These are phyloP conservation scores for Carex arenaria DNA, from an alignment of 202 grass and related monocot genomes.

Conservation along the genomic window DNA sequence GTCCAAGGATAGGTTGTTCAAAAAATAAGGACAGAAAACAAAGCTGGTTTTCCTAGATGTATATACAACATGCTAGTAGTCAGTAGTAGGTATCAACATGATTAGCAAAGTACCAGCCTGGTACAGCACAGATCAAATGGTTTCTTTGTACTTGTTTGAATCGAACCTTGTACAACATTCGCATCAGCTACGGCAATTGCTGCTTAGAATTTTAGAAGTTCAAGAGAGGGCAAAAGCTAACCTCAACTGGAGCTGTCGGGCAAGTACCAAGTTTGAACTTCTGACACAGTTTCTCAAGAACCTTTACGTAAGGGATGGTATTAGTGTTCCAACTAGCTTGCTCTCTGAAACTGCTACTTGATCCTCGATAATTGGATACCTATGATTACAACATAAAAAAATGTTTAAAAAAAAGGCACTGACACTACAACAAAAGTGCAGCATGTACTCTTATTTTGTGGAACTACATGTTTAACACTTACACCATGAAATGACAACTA, in stretches of 20 bases:
- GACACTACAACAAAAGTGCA: not conserved
- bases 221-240: conserved; percentile 30
- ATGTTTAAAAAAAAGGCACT: not conserved
- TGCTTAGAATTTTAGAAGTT: not conserved
- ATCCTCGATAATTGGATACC: conserved; percentile 91
- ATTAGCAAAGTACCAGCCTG: not conserved
- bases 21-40: not conserved
- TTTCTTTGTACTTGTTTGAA: not conserved
- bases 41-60: not conserved
- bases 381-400: conserved; percentile 14
- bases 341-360: conserved; percentile 83
- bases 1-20: not conserved
- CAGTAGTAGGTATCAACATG: not conserved
- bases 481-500: not conserved
- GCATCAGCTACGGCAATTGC: not conserved
- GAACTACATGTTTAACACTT: not conserved
- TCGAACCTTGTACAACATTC: not conserved
- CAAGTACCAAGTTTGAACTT: conserved; percentile 52
- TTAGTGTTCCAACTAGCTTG: conserved; percentile 62
- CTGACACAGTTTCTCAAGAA: conserved; percentile 69
- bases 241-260: conserved; percentile 67
- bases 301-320: conserved; percentile 49
- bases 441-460: not conserved
- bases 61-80: not conserved
- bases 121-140: not conserved